Conservation (phyloP, 192 early-diverging fungal species). For the Backusella morwellensis region DNA sequence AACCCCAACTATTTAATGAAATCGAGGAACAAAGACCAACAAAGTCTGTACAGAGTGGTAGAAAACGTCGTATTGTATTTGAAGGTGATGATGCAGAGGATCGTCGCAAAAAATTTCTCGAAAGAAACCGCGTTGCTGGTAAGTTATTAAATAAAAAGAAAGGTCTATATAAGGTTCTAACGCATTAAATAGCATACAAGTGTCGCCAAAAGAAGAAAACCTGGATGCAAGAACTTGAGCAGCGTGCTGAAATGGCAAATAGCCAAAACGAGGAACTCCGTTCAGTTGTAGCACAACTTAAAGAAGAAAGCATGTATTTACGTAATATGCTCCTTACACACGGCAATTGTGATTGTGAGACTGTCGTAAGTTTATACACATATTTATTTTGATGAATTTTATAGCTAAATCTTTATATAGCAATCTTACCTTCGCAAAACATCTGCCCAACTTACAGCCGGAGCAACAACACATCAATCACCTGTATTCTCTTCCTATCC, state of each 20-base stretch:
- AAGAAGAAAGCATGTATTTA: slow-evolving; percentile 33
- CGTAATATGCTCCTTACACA: slow-evolving; percentile 33
- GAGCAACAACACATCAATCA: not conserved
- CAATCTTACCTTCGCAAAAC: slow-evolving; percentile 21
- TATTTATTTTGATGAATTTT: not conserved
- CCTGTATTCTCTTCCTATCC: not conserved
- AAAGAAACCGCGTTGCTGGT: slow-evolving; percentile 31
- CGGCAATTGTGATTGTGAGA: slow-evolving; percentile 28
- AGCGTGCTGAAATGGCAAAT: slow-evolving; percentile 21
- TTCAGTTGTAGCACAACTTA: slow-evolving; percentile 17
- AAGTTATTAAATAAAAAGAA: not conserved
- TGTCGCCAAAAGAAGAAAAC: slow-evolving; percentile 40
- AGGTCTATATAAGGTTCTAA: not conserved
- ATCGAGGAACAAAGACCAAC: not conserved
- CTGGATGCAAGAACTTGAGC: slow-evolving; percentile 36
- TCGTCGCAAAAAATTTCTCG: slow-evolving; percentile 20
- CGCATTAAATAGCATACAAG: slow-evolving; percentile 23
- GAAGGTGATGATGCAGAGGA: slow-evolving; percentile 31
- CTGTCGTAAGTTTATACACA: slow-evolving; percentile 8
- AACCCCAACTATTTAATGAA: not conserved
- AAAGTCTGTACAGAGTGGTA: not conserved
- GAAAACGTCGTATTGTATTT: slow-evolving; percentile 24
- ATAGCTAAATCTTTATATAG: not conserved
- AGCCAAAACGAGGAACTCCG: slow-evolving; percentile 31
- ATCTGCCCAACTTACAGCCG: slow-evolving; percentile 8